Evolutionary conservation across 2,329 filamentous ascomycete genomes (phyloP).

Genomic region (Ophiostoma perfectum): DNA sequence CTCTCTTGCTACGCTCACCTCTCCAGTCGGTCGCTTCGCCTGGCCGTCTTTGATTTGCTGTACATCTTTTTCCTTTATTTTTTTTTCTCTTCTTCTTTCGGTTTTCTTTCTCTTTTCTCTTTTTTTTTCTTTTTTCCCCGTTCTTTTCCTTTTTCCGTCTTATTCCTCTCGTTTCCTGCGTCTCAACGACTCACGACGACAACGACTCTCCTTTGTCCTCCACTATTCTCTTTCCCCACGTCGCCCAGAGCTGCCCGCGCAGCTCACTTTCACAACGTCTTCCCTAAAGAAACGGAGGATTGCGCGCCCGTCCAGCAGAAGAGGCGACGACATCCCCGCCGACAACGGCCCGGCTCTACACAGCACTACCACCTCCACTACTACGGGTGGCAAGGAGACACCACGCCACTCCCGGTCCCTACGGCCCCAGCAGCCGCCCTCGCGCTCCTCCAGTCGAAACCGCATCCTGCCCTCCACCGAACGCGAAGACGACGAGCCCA

Average conservation of each 20-base stretch:
- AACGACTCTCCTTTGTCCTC: not conserved
- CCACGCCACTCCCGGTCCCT: not conserved
- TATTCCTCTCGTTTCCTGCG: not conserved
- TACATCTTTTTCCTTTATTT: not conserved
- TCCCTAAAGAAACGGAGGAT: conserved; percentile 69
- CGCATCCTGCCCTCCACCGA: conserved; percentile 25
- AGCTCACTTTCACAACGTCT: conserved; percentile 68
- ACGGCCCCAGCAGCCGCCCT: conserved; percentile 7
- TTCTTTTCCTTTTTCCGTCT: not conserved
- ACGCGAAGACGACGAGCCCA: conserved; percentile 11
- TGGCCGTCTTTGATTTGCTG: not conserved
- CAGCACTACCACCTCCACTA: not conserved
- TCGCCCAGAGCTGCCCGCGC: conserved; percentile 53
- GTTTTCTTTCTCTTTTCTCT: not conserved
- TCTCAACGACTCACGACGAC: not conserved
- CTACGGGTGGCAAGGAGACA: conserved; percentile 6
- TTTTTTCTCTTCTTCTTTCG: not conserved
- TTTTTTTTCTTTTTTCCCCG: not conserved
- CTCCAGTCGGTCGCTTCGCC: not conserved
- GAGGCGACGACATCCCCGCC: conserved; percentile 36
- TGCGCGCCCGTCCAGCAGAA: conserved; percentile 39
- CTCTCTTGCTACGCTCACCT: not conserved
- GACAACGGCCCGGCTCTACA: conserved; percentile 27
- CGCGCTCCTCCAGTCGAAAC: not conserved
- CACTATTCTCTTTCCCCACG: conserved; percentile 17